Percentiles rank a stretch among this genome's conserved stretches.
Evolutionary conservation across 2,329 filamentous ascomycete species (phyloP).

Genomic region (Fusarium chuoi): DNA sequence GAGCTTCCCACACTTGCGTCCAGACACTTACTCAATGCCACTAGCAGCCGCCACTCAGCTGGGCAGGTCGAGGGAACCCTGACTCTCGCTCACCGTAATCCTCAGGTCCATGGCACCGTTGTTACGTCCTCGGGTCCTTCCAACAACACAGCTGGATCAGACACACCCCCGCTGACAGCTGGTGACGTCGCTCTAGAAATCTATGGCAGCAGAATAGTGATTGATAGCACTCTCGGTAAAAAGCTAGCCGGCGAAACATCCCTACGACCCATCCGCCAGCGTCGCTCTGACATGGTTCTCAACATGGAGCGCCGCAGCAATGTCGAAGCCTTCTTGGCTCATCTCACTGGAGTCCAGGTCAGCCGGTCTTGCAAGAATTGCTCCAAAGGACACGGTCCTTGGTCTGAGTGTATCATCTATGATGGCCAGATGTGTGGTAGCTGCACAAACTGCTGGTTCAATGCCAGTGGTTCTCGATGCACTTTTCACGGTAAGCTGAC

Average conservation of each 20-base stretch:
- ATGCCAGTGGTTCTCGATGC: constrained; percentile 68
- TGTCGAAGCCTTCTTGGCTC: constrained; percentile 67
- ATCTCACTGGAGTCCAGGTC: constrained; percentile 63
- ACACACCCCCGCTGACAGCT: constrained; percentile 48
- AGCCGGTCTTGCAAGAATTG: constrained; percentile 67
- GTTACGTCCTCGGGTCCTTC: background rate
- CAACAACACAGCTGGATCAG: background rate
- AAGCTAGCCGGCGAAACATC: constrained; percentile 62
- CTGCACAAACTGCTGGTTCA: constrained; percentile 73
- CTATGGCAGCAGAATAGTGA: constrained; percentile 59
- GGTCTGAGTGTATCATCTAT: constrained; percentile 68
- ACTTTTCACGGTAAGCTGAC: constrained; percentile 66
- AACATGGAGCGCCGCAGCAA: constrained; percentile 69
- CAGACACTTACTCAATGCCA: background rate
- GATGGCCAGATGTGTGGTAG: constrained; percentile 70
- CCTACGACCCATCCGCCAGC: constrained; percentile 61
- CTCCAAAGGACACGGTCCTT: constrained; percentile 68
- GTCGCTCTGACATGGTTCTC: constrained; percentile 63
- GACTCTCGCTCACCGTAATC: background rate
- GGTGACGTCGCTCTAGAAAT: constrained; percentile 59
- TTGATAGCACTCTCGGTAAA: constrained; percentile 66
- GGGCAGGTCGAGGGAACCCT: background rate
- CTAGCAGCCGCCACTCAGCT: background rate
- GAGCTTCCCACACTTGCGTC: background rate
- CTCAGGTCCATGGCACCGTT: background rate